These are phyloP conservation scores for Chytridiales sp. DNA, from an alignment of 371 early-diverging fungal genomes.

Conservation along the genomic window DNA sequence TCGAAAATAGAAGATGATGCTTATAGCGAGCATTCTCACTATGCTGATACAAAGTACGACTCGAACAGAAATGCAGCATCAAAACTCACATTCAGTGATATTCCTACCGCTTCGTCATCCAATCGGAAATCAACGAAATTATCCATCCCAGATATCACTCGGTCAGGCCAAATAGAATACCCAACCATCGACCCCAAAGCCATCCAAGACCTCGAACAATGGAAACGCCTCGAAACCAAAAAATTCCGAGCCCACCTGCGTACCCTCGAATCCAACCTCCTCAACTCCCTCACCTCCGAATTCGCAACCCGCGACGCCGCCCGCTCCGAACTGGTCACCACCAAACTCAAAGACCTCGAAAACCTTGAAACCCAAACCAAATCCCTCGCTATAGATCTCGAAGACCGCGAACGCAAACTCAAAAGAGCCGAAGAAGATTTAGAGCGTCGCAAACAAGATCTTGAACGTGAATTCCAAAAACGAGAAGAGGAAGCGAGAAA, in stretches of 20 bases:
- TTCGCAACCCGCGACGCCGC: conserved; percentile 34
- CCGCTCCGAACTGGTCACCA: conserved; percentile 26
- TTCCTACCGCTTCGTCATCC: too few relatives aligned
- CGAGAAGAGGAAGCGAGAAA: conserved; percentile 29
- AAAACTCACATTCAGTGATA: too few relatives aligned
- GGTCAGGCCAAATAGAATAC: too few relatives aligned
- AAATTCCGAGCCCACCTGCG: conserved; percentile 37
- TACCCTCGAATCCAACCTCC: conserved; percentile 31
- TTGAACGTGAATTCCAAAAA: conserved; percentile 29
- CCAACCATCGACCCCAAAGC: too few relatives aligned
- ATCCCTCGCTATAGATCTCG: conserved; percentile 31
- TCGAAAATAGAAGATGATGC: too few relatives aligned
- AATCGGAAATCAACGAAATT: too few relatives aligned
- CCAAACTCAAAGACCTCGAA: conserved; percentile 30
- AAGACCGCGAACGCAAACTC: conserved; percentile 35
- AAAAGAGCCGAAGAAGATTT: conserved; percentile 20
- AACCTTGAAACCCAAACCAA: conserved; percentile 25
- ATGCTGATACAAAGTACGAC: too few relatives aligned
- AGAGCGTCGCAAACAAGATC: conserved; percentile 16
- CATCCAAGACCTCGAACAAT: conserved; percentile 48
- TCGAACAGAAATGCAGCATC: too few relatives aligned
- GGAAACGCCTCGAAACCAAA: conserved; percentile 40
- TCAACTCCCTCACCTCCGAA: conserved; percentile 37
- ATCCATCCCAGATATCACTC: too few relatives aligned
- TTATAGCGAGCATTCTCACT: too few relatives aligned